Evolutionary conservation across 1,284 basidiomycete species (phyloP), one percentile per base, ranked within the genome.

Genomic region (Rhodofomes roseus): DNA sequence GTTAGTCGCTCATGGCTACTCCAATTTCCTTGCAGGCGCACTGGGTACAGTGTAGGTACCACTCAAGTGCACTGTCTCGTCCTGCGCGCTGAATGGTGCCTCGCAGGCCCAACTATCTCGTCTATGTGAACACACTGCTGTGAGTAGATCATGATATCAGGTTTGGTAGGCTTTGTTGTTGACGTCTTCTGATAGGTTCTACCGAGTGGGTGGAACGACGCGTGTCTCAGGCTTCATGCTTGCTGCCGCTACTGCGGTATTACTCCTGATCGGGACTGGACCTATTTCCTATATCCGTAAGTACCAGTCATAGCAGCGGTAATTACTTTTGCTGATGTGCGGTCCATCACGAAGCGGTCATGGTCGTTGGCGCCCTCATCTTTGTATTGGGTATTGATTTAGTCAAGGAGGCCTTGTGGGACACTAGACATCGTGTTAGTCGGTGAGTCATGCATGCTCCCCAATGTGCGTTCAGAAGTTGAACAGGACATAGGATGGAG

Each of bases 331-430:
- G 20, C 31, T 66, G 25, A 62, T 40, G 3, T n/a, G 14, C 44
- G 20, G 5, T 16, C 14, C 60, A 59, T 57, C 55, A 6, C 64
- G 16, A 4, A 94, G 92, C 93, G 60, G 87, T 96, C 43, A 89
- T 93, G 83, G 87, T 95, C 4, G 93, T 96, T 18, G 91, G 91
- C 0, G 90, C 96, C 1, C 81, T 99, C 60, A 98, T 99, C 68
- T 96, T 95, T 66, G 94, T 98, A 11, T 83, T 99, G 25, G 96
- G 96, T 0, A 86, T 98, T 61, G 96, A 99, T 67, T 84, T 99
- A 31, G 86, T 93, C 34, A 96, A 96, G 69, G 96, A 97, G 70
- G 95, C 96, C 0, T 74, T 98, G 4, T 98, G 95, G 95, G 96
- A 99, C 75, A 97, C 96, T 3, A 80, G 93, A 50, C 85, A 94